Evolutionary conservation across 306 rosid species (phyloP), one percentile per base, ranked within the genome.

Genomic region (Geum urbanum): DNA sequence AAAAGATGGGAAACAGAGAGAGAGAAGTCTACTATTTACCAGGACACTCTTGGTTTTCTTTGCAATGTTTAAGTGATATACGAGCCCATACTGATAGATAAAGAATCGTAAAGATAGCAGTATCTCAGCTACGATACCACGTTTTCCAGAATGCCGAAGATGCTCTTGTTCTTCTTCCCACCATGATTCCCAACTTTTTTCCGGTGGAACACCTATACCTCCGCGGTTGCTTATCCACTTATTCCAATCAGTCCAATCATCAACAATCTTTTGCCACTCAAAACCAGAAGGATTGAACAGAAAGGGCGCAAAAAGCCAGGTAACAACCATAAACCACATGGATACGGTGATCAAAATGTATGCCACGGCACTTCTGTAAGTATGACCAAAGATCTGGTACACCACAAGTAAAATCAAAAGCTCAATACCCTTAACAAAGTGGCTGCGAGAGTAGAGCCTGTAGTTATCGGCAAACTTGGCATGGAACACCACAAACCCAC

Each of bases 151-250:
- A 83, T 94, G 71, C 48, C 59, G 89, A 67, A 94, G 97, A 87
- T 94, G 99, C 74, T 88, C 97, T 74, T 88, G 99, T 77, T 91
- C 97, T 83, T 87, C 96, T 77, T 94, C 98, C 98, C 98, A 94
- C 98, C 98, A 94, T 41, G 98, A 94, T 74, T 94, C 97, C 98
- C 97, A 94, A 79, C 98, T 94, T 79, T 94, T 94, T 80, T 87
- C 97, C 14, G 96, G 80, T 0, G 86, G 92, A 74, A 94, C 97
- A 76, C 98, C 98, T 50, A 94, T 94, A 67, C 98, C 97, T 2
- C 98, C 97, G 10, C 84, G 82, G 64, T 90, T 88, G 85, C 97
- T 88, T 44, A 90, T 87, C 98, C 98, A 94, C 84, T 94, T 94
- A 79, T 88, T 88, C 98, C 98, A 94, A 84, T 94, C 98, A 20